These are phyloP conservation scores for Apostasia shenzhenica DNA, from an alignment of 106 monocot species.

Conservation along the genomic window DNA sequence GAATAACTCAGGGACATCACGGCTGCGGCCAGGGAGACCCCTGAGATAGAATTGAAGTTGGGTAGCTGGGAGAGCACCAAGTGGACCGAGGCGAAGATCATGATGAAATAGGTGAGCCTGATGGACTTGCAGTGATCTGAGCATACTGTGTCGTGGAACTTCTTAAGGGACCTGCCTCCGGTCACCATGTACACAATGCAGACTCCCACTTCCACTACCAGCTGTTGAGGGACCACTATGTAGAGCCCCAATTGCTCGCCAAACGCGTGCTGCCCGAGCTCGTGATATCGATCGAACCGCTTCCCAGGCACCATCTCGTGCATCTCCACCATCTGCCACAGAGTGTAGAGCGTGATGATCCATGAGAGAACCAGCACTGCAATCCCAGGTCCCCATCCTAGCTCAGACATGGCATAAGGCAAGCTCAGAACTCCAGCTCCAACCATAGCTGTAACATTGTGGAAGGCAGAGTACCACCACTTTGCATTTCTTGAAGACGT, in stretches of 20 bases:
- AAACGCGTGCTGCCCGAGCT: conserved; percentile 39
- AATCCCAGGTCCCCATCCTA: conserved; percentile 22
- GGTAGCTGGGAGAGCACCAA: conserved; percentile 52
- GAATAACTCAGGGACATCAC: conserved; percentile 54
- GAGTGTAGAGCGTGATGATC: conserved; percentile 41
- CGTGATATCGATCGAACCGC: conserved; percentile 22
- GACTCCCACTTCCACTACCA: conserved; percentile 20
- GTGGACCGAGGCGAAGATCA: conserved; percentile 51
- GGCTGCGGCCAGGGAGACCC: conserved; percentile 41
- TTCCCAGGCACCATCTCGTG: conserved; percentile 60
- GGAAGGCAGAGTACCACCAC: no score
- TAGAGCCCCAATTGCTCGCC: conserved; percentile 52
- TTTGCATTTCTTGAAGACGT: no score
- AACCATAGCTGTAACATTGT: no score
- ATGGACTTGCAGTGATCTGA: conserved; percentile 22
- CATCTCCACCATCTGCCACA: conserved; percentile 67
- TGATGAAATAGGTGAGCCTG: conserved; percentile 47
- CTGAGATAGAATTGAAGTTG: conserved; percentile 43
- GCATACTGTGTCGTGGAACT: conserved; percentile 41
- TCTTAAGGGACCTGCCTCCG: conserved; percentile 39
- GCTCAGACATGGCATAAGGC: no score
- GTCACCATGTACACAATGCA: conserved; percentile 44
- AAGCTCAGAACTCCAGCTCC: no score
- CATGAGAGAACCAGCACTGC: conserved; percentile 25
- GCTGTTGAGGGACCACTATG: conserved; percentile 41